Evolutionary conservation across 202 grass and related monocot species (phyloP).

Genomic region (Eragrostis tef): DNA sequence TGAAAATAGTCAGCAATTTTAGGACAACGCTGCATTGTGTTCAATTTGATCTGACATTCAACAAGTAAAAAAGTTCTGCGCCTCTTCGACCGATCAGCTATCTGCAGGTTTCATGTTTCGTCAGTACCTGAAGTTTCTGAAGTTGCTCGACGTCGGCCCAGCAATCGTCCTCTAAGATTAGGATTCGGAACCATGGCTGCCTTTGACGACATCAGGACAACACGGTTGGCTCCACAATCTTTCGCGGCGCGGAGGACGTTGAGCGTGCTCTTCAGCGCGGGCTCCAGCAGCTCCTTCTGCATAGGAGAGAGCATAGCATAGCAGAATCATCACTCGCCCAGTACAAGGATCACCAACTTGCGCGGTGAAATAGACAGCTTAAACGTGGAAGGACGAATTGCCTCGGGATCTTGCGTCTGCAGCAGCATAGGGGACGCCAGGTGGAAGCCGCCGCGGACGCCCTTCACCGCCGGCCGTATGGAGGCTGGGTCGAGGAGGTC

Average conservation of each 20-base stretch:
- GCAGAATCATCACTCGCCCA: not conserved
- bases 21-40: too few relatives aligned
- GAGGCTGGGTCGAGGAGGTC: constrained; percentile 64
- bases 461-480: constrained; percentile 44
- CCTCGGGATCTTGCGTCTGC: constrained; percentile 56
- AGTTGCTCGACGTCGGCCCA: constrained; percentile 63
- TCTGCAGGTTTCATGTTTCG: too few relatives aligned
- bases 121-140: constrained; percentile 52
- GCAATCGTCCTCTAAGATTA: constrained; percentile 46
- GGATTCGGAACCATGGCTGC: constrained; percentile 49
- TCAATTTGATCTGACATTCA: too few relatives aligned
- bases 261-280: constrained; percentile 63
- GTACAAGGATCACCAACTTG: too few relatives aligned
- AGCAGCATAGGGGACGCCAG: constrained; percentile 60
- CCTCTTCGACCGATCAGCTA: too few relatives aligned
- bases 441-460: constrained; percentile 65
- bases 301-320: too few relatives aligned
- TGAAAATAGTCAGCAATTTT: too few relatives aligned
- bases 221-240: constrained; percentile 43
- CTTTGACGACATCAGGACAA: constrained; percentile 61
- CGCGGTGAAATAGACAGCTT: too few relatives aligned
- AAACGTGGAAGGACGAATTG: not conserved
- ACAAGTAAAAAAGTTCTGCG: too few relatives aligned
- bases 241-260: constrained; percentile 66
- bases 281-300: constrained; percentile 61